Evolutionary conservation across 768 basidiomycete species (phyloP).

Genomic region (Strobilomyces dryophilus): DNA sequence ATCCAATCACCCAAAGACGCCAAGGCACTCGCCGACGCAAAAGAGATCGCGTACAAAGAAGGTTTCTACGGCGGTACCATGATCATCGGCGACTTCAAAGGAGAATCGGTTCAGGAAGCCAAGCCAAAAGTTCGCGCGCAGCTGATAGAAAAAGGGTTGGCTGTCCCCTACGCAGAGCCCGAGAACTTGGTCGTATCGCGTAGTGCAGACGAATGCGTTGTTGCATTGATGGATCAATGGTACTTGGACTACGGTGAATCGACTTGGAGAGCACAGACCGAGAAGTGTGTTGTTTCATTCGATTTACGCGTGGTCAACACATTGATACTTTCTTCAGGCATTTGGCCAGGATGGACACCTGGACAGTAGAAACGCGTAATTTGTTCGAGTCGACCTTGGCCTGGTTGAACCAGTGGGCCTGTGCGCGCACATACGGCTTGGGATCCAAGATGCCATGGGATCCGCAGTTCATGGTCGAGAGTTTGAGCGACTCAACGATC

Average conservation of each 20-base stretch:
- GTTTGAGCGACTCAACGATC: slow-evolving; percentile 94
- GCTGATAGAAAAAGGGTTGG: slow-evolving; percentile 75
- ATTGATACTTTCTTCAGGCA: slow-evolving; percentile 44
- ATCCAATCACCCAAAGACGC: slow-evolving; percentile 93
- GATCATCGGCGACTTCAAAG: slow-evolving; percentile 88
- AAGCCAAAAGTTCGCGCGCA: slow-evolving; percentile 83
- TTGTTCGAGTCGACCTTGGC: slow-evolving; percentile 86
- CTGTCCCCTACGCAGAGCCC: slow-evolving; percentile 92
- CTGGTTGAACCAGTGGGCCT: slow-evolving; percentile 99
- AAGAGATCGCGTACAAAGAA: slow-evolving; percentile 97
- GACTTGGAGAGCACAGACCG: slow-evolving; percentile 81
- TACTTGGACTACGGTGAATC: slow-evolving; percentile 96
- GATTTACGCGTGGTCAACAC: not conserved
- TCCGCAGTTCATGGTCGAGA: slow-evolving; percentile 93
- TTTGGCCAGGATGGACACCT: slow-evolving; percentile 83
- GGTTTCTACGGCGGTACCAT: slow-evolving; percentile 96
- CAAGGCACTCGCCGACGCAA: slow-evolving; percentile 92
- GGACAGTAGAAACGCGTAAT: slow-evolving; percentile 87
- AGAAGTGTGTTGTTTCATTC: slow-evolving; percentile 53
- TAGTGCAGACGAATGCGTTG: slow-evolving; percentile 95
- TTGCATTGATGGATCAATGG: slow-evolving; percentile 99
- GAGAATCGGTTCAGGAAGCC: slow-evolving; percentile 83
- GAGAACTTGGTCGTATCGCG: slow-evolving; percentile 87
- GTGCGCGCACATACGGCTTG: slow-evolving; percentile 95
- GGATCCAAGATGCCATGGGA: slow-evolving; percentile 98